Evolutionary conservation across 805 yeast genomes (phyloP).

Genomic region (Ogataea angusta): DNA sequence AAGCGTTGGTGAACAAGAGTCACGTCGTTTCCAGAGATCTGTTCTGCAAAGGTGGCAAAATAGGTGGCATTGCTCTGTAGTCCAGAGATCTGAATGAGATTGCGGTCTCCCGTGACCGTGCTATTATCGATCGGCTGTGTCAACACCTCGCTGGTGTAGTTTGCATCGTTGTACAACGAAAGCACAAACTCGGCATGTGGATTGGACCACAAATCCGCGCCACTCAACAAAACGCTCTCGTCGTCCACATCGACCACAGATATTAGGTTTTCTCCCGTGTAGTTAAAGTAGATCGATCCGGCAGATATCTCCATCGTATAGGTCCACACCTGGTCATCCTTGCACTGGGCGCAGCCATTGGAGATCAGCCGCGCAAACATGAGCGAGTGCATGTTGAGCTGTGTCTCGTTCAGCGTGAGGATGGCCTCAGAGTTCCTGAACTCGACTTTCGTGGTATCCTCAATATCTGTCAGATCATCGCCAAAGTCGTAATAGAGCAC

Average conservation of each 20-base stretch:
- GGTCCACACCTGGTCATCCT: slow-evolving; percentile 41
- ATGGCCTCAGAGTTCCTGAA: slow-evolving; percentile 3
- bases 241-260: slow-evolving; percentile 66
- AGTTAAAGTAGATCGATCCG: slow-evolving; percentile 58
- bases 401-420: not conserved
- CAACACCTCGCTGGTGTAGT: slow-evolving; percentile 43
- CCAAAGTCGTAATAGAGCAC: slow-evolving; percentile 7
- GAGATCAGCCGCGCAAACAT: slow-evolving; percentile 19
- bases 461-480: slow-evolving; percentile 7
- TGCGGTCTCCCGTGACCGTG: slow-evolving; percentile 13
- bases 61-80: slow-evolving; percentile 61
- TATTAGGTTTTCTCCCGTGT: slow-evolving; percentile 59
- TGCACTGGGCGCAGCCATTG: slow-evolving; percentile 22
- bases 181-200: slow-evolving; percentile 7
- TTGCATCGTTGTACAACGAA: slow-evolving; percentile 15
- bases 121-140: slow-evolving; percentile 41
- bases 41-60: slow-evolving; percentile 58
- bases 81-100: slow-evolving; percentile 60
- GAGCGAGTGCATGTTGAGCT: not conserved
- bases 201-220: slow-evolving; percentile 2
- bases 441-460: not conserved
- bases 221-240: slow-evolving; percentile 53
- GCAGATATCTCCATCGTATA: slow-evolving; percentile 65
- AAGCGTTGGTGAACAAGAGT: slow-evolving; percentile 62
- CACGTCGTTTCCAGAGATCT: slow-evolving; percentile 43